These are phyloP conservation scores for Fragaria nilgerrensis DNA, from an alignment of 306 rosid genomes.

Conservation along the genomic window DNA sequence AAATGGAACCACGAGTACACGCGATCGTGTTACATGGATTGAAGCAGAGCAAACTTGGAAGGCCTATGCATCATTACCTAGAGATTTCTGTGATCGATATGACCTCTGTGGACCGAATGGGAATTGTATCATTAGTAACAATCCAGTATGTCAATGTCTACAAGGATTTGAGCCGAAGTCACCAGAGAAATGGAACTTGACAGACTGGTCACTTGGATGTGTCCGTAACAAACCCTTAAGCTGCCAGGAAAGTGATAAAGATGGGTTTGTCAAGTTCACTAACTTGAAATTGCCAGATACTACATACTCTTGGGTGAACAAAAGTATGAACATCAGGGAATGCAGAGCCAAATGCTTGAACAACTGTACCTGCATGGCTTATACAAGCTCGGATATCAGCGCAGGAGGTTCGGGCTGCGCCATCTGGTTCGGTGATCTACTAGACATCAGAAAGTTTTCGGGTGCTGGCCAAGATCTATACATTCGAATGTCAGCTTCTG, in stretches of 20 bases:
- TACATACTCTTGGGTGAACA: constrained; percentile 39
- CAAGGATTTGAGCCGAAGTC: constrained; percentile 46
- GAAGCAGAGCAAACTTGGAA: constrained; percentile 41
- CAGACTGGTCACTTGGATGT: constrained; percentile 59
- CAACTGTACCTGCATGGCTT: constrained; percentile 62
- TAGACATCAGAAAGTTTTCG: constrained; percentile 30
- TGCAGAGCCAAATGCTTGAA: constrained; percentile 44
- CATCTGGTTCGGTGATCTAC: constrained; percentile 49
- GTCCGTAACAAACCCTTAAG: constrained; percentile 21
- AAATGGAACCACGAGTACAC: constrained; percentile 29
- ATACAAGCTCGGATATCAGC: constrained; percentile 37
- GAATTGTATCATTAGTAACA: constrained; percentile 29
- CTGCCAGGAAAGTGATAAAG: constrained; percentile 29
- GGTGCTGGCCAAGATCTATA: constrained; percentile 36
- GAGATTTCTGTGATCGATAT: constrained; percentile 45
- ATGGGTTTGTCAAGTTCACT: constrained; percentile 35
- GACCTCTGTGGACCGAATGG: constrained; percentile 44
- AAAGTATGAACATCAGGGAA: constrained; percentile 37
- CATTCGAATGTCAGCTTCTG: constrained; percentile 33
- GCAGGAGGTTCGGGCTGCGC: constrained; percentile 57
- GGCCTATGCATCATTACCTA: constrained; percentile 26
- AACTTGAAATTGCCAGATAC: constrained; percentile 52
- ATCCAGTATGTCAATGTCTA: constrained; percentile 51
- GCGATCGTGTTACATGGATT: constrained; percentile 36
- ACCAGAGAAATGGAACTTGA: constrained; percentile 35